Evolutionary conservation across 768 basidiomycete species (phyloP), one percentile per base, ranked within the genome.

Genomic region (Xanthoconium purpureum): DNA sequence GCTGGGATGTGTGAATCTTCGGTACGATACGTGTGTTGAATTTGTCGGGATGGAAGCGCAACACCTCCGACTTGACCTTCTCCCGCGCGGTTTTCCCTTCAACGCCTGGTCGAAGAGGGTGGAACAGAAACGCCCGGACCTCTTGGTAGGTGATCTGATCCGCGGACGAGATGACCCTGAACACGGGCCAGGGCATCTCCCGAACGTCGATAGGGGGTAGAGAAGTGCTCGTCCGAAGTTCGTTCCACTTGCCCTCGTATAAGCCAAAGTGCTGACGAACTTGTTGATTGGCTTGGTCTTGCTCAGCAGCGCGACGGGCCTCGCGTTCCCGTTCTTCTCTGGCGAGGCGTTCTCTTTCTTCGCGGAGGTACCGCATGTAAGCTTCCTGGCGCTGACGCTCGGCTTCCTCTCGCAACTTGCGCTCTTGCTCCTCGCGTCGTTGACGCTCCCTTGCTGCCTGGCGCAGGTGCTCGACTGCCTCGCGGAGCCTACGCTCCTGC

Each of bases 11-110:
- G 6, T 62, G 54, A 9, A 83, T 71, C 45, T 70, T 76, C 9
- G 62, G 59, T 29, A 78, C 50, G 13, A 78, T 62, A 9, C 63
- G 71, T 13, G 62, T 54, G 54, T 77, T 66, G 60, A 83, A 78
- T 60, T 80, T 83, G 58, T 85, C 83, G 6, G 82, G 80, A 57
- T 85, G 82, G 74, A 78, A 85, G 20, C 76, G 73, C 44, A 81
- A 63, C 32, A 83, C 65, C 59, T 84, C 82, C n/a, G 55, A 58
- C 55, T 72, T 76, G 56, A 80, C 55, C 18, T 66, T 60, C 38
- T 77, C 78, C 54, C 67, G 70, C 5, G 49, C 61, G 1, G 68
- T 65, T 61, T 75, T 78, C 5, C 64, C 67, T 36, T 70, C 60
- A 24, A 64, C 50, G 7, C 57, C 63, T 0, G 69, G 64, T 36